Conservation (phyloP, 805 yeast species). For the Maudiozyma pseudohumilis region DNA sequence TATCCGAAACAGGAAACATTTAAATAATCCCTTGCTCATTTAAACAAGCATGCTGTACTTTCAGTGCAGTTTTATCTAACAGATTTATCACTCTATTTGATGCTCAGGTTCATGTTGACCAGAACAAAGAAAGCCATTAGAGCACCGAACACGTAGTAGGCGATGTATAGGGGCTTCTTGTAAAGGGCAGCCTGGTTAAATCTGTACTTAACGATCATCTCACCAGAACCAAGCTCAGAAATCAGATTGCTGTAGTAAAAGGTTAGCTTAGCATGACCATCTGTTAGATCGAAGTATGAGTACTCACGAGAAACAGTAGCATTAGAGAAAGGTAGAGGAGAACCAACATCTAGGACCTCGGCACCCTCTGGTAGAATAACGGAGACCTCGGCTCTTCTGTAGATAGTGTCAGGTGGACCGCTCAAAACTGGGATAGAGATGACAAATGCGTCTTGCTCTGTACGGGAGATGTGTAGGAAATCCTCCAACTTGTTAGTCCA, state of each 20-base stretch:
- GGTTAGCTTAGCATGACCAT: conserved; percentile 70
- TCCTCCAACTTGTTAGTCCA: conserved; percentile 59
- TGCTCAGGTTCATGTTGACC: conserved; percentile 36
- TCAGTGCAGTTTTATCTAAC: too few relatives aligned
- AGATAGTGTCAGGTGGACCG: conserved; percentile 62
- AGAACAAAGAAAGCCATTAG: conserved; percentile 44
- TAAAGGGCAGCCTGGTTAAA: conserved; percentile 45
- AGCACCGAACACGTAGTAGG: conserved; percentile 52
- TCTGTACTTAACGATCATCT: conserved; percentile 52
- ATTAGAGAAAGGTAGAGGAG: conserved; percentile 37
- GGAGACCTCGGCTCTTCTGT: conserved; percentile 48
- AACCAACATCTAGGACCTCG: conserved; percentile 40
- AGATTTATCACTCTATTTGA: too few relatives aligned
- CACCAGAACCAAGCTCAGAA: conserved; percentile 53
- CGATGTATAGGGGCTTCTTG: conserved; percentile 57
- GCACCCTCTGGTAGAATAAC: conserved; percentile 87
- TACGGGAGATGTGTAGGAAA: conserved; percentile 37
- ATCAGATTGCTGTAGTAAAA: conserved; percentile 51
- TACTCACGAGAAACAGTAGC: conserved; percentile 28
- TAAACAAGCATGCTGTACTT: too few relatives aligned
- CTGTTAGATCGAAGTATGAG: conserved; percentile 62
- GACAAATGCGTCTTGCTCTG: conserved; percentile 41
- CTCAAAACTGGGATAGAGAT: conserved; percentile 62
- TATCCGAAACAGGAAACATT: too few relatives aligned
- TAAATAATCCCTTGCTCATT: too few relatives aligned